These are phyloP conservation scores for Diatrype stigma DNA, from an alignment of 2,329 filamentous ascomycete genomes.

Conservation along the genomic window DNA sequence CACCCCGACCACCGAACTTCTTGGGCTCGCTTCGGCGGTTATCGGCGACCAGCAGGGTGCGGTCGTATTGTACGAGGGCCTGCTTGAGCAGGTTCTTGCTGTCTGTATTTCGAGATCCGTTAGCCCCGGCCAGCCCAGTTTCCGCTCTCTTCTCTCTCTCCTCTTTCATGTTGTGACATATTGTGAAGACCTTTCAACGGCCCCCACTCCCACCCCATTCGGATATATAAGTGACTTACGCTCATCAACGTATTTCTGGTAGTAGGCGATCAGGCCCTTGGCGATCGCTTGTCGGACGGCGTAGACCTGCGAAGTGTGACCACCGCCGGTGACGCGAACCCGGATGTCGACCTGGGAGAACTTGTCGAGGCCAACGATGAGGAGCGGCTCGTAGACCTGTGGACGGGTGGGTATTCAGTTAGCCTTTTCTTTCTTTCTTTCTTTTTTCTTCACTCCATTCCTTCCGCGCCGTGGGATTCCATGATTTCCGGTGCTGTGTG, in stretches of 20 bases:
- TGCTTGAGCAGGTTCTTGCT: slow-evolving; percentile 99
- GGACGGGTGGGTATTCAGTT: slow-evolving; percentile 7
- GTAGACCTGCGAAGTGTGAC: slow-evolving; percentile 96
- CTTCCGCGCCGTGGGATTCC: background rate
- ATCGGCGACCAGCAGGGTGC: slow-evolving; percentile 96
- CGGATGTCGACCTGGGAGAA: slow-evolving; percentile 96
- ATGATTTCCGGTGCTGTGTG: background rate
- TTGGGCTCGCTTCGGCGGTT: slow-evolving; percentile 99
- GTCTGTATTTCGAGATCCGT: slow-evolving; percentile 38
- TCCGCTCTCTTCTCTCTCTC: background rate
- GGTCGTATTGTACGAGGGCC: slow-evolving; percentile 91
- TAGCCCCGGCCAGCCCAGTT: background rate
- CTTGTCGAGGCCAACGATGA: slow-evolving; percentile 96
- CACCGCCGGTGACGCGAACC: slow-evolving; percentile 92
- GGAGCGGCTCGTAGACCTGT: slow-evolving; percentile 95
- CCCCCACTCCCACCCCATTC: no score
- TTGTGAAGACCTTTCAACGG: no score
- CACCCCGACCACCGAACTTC: slow-evolving; percentile 94
- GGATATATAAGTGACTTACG: slow-evolving; percentile 28
- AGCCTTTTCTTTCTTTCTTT: background rate
- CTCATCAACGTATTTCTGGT: slow-evolving; percentile 99
- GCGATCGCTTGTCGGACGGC: slow-evolving; percentile 98
- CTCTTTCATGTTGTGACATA: no score
- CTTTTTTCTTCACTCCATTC: background rate
- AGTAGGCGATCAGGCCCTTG: slow-evolving; percentile 97